These are phyloP conservation scores for Saccharomyces hybrid DNA, from an alignment of 1,139 yeast genomes.

Conservation along the genomic window DNA sequence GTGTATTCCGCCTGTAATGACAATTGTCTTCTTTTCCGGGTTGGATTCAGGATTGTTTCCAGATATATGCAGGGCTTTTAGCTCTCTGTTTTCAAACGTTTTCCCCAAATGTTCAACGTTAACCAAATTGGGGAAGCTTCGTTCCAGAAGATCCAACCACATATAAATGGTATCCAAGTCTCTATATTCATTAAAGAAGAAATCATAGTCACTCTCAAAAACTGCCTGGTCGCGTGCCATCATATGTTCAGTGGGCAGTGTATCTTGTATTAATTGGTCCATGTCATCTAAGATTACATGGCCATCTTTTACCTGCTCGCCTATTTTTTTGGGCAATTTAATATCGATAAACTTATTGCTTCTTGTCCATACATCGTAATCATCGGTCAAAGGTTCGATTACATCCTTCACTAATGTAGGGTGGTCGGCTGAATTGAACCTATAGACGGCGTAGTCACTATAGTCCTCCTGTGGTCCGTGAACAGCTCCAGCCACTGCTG, in stretches of 20 bases:
- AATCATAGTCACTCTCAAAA: conserved; percentile 14
- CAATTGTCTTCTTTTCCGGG: conserved; percentile 58
- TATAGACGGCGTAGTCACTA: conserved; percentile 18
- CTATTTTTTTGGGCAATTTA: conserved; percentile 28
- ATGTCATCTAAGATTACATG: conserved; percentile 53
- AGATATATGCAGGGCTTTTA: conserved; percentile 57
- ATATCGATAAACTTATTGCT: conserved; percentile 37
- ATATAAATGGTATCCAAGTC: conserved; percentile 60
- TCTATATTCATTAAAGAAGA: conserved; percentile 65
- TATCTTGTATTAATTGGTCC: conserved; percentile 46
- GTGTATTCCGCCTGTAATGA: conserved; percentile 78
- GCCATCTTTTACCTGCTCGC: conserved; percentile 18
- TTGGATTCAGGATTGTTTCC: conserved; percentile 37
- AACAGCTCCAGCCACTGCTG: too few species aligned
- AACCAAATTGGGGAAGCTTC: conserved; percentile 53
- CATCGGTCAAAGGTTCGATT: conserved; percentile 12
- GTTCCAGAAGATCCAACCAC: conserved; percentile 57
- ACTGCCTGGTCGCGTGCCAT: conserved; percentile 3
- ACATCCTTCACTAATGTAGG: conserved; percentile 27
- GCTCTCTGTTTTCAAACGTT: conserved; percentile 65
- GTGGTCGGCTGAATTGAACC: conserved; percentile 15
- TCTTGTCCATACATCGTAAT: conserved; percentile 31
- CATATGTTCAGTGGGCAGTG: conserved; percentile 38
- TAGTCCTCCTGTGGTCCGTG: too few species aligned
- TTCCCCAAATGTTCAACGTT: conserved; percentile 60